Conservation (phyloP, 2,329 filamentous ascomycete genomes). For the Aureobasidium lini region DNA sequence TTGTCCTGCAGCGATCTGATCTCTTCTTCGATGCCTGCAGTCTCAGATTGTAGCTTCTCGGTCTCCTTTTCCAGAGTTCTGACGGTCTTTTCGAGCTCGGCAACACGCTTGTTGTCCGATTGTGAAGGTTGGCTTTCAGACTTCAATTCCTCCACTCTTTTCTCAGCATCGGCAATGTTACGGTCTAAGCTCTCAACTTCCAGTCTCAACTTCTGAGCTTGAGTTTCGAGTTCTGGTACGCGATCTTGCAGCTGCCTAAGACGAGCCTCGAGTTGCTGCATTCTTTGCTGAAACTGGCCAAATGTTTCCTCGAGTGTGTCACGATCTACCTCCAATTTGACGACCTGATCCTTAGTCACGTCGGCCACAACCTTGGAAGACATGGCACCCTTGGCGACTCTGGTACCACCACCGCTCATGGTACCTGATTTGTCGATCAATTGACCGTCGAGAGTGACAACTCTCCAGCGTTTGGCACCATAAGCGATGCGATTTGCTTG, state of each 20-base stretch:
- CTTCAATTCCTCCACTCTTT: constrained; percentile 75
- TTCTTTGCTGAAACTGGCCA: constrained; percentile 74
- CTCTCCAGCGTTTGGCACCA: constrained; percentile 85
- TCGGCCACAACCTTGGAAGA: constrained; percentile 90
- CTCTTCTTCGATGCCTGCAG: constrained; percentile 82
- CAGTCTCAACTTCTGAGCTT: constrained; percentile 81
- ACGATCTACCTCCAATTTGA: constrained; percentile 78
- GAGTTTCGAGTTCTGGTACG: constrained; percentile 78
- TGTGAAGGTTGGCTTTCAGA: constrained; percentile 75
- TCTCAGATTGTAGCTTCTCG: constrained; percentile 72
- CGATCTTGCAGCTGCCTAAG: constrained; percentile 66
- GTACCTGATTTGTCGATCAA: constrained; percentile 97
- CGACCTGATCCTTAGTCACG: constrained; percentile 78
- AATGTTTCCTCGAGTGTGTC: constrained; percentile 79
- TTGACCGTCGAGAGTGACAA: constrained; percentile 90
- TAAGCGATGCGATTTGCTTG: constrained; percentile 97
- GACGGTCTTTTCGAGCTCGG: constrained; percentile 70
- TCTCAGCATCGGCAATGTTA: constrained; percentile 76
- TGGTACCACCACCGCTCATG: constrained; percentile 93
- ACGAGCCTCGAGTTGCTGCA: constrained; percentile 67
- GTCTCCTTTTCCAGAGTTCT: constrained; percentile 68
- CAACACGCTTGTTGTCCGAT: constrained; percentile 67
- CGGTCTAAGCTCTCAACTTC: constrained; percentile 81
- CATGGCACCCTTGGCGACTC: constrained; percentile 88
- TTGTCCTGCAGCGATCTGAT: constrained; percentile 90